Percentiles rank a stretch among this genome's conserved stretches.
These are phyloP conservation scores for Mycena maculata DNA, from an alignment of 768 basidiomycete genomes.

Conservation along the genomic window DNA sequence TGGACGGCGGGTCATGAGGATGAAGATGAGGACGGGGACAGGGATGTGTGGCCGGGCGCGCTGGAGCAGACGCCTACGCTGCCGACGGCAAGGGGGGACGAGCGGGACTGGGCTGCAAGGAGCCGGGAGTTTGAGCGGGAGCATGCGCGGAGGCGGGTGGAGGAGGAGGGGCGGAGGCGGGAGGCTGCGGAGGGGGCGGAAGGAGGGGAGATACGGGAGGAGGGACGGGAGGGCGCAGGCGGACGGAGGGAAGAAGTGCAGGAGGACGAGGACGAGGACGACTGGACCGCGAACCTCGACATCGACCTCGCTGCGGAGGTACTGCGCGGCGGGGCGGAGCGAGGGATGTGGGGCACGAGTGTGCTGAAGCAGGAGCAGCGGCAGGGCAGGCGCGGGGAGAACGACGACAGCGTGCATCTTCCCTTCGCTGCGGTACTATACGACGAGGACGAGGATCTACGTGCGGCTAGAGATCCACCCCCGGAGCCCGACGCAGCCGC, in stretches of 20 bases:
- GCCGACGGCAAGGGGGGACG: neutral
- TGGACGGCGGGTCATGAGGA: neutral
- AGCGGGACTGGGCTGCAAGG: too few relatives aligned
- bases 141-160: too few relatives aligned
- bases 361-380: neutral
- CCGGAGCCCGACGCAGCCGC: too few relatives aligned
- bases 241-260: neutral
- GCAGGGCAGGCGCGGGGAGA: too few relatives aligned
- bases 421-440: too few relatives aligned
- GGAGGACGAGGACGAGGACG: neutral
- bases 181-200: too few relatives aligned
- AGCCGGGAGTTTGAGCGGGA: too few relatives aligned
- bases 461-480: too few relatives aligned
- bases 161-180: neutral
- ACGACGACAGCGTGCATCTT: too few relatives aligned
- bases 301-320: slow-evolving; percentile 15
- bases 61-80: neutral
- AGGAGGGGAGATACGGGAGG: neutral
- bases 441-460: neutral
- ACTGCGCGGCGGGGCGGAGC: too few relatives aligned
- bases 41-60: too few relatives aligned
- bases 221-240: neutral
- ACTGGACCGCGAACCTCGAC: slow-evolving; percentile 14
- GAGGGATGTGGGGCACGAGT: neutral
- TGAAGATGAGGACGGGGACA: neutral